Percentiles rank a stretch among this genome's conserved stretches.
Evolutionary conservation across 345 rosid genomes (phyloP).

Genomic region (Luvunga scandens): DNA sequence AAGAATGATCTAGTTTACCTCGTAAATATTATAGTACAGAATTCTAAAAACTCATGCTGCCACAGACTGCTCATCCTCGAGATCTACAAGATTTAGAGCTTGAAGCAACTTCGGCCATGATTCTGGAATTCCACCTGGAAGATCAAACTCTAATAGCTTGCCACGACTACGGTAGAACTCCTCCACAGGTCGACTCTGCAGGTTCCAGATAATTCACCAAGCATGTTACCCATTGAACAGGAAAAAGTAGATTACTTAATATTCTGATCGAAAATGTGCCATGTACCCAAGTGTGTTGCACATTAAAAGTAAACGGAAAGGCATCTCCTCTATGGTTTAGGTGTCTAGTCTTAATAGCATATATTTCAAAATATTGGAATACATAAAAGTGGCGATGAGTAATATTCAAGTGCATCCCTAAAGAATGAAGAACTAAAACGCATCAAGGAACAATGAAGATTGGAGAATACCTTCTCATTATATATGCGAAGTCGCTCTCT

Average conservation of each 20-base stretch:
- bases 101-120: slow-evolving; percentile 93
- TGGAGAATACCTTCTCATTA: slow-evolving; percentile 51
- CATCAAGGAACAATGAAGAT: not conserved
- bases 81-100: slow-evolving; percentile 77
- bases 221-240: slow-evolving; percentile 1
- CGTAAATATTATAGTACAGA: slow-evolving; percentile 14
- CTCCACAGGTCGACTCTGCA: slow-evolving; percentile 88
- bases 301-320: not conserved
- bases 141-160: slow-evolving; percentile 79
- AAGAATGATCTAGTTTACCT: slow-evolving; percentile 58
- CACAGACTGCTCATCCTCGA: slow-evolving; percentile 54
- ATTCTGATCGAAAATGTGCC: not conserved
- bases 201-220: slow-evolving; percentile 11
- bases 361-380: not conserved
- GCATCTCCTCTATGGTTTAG: not conserved
- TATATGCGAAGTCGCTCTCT: slow-evolving; percentile 82
- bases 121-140: slow-evolving; percentile 97
- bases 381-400: not conserved
- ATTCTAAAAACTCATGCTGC: slow-evolving; percentile 43
- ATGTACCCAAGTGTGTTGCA: not conserved
- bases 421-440: not conserved
- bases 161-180: slow-evolving; percentile 78
- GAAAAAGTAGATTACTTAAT: not conserved
- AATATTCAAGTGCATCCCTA: not conserved
- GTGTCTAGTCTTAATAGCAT: not conserved